Evolutionary conservation across 768 basidiomycete genomes (phyloP).

Genomic region (Chalciporus piperatus): DNA sequence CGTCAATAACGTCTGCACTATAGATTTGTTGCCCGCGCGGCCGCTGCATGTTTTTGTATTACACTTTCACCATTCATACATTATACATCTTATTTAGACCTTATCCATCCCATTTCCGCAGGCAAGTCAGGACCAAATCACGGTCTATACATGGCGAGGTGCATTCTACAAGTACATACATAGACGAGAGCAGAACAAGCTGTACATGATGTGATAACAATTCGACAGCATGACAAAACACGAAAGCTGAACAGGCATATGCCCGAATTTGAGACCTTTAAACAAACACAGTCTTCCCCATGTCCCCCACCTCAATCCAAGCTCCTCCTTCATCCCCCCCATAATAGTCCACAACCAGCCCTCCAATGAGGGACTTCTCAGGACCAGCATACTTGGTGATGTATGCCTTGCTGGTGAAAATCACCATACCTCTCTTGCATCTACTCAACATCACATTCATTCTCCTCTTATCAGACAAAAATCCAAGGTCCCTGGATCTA

Average conservation of each 20-base stretch:
- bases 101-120: neutral
- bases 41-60: too few relatives aligned
- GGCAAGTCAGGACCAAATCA: neutral
- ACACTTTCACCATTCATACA: neutral
- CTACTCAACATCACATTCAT: conserved; percentile 89
- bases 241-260: neutral
- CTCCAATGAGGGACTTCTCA: conserved; percentile 41
- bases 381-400: conserved; percentile 54
- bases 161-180: neutral
- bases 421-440: conserved; percentile 76
- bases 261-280: neutral
- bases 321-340: conserved; percentile 26
- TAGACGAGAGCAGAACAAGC: neutral
- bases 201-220: conserved; percentile 18
- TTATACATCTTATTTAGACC: neutral
- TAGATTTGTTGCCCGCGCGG: too few relatives aligned
- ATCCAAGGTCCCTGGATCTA: conserved; percentile 61
- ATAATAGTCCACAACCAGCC: conserved; percentile 31
- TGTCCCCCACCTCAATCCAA: conserved; percentile 36
- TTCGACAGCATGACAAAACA: conserved; percentile 9
- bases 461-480: conserved; percentile 59
- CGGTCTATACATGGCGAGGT: neutral
- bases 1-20: neutral
- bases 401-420: conserved; percentile 62
- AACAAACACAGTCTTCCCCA: conserved; percentile 22